phyloP scores from a whole-genome alignment of 2,329 filamentous ascomycete genomes.

The Fusarium sp. region DNA sequence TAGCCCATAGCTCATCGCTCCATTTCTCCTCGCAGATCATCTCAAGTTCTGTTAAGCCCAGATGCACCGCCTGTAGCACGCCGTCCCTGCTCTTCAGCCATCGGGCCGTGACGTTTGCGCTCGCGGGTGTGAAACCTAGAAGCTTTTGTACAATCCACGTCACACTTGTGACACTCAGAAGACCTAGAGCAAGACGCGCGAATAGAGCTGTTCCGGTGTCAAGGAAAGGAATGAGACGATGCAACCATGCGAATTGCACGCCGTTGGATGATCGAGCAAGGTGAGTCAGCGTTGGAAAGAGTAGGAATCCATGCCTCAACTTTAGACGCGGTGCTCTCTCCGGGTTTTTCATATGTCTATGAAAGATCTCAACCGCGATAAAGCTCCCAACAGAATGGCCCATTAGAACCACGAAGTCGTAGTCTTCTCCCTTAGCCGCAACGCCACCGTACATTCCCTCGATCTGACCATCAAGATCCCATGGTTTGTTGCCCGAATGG shows the following conservation, averaged over 20 bases:
- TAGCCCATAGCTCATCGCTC: constrained; percentile 70
- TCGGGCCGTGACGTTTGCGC: constrained; percentile 62
- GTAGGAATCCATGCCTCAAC: constrained; percentile 68
- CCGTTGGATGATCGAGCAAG: constrained; percentile 74
- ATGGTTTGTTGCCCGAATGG: constrained; percentile 57
- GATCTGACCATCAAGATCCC: constrained; percentile 67
- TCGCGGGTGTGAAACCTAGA: constrained; percentile 62
- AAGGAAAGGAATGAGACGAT: constrained; percentile 59
- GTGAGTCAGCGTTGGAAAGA: constrained; percentile 82
- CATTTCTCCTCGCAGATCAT: constrained; percentile 70
- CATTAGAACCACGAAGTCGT: constrained; percentile 73
- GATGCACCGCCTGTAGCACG: constrained; percentile 69
- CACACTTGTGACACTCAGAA: constrained; percentile 57
- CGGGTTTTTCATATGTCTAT: constrained; percentile 62
- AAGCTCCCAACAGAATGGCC: constrained; percentile 83
- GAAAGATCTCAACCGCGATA: constrained; percentile 76
- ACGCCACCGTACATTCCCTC: constrained; percentile 57
- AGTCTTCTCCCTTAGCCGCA: constrained; percentile 54
- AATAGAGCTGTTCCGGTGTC: constrained; percentile 56
- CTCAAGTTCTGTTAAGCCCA: constrained; percentile 72
- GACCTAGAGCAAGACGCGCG: constrained; percentile 58
- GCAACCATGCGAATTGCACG: constrained; percentile 53
- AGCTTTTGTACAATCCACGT: constrained; percentile 58
- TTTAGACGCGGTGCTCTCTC: constrained; percentile 54
- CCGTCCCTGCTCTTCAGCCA: constrained; percentile 70